Base-by-base conservation (phyloP, 441 rosid genomes). In the Erodium texanum region DNA sequence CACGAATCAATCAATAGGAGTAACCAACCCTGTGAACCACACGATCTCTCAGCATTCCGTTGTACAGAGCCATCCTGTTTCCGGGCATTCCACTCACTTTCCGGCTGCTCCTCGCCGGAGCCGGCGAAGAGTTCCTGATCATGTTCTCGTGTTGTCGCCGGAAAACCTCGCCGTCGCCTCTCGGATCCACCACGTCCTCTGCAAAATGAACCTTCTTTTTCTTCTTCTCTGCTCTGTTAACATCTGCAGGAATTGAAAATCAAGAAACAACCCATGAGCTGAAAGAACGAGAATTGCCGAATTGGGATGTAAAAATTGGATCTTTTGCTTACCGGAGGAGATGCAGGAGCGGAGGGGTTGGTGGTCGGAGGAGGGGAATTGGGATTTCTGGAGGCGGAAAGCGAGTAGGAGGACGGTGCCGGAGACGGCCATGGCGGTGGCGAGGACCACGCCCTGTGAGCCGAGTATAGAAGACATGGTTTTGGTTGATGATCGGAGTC, bases 351-450 rank as follows among this genome's bases (percentile, higher is more conserved):
- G 76, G 0, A 74, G 80, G 36, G 62, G 63, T 54, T 62, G 74
- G 8, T 10, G 72, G 19, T 79, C 48, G 24, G 74, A 24, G 43
- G 16, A 58, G 7, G 66, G 66, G 50, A 50, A 61, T 22, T 71
- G 77, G 64, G 80, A 59, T 64, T 82, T 86, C 76, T 86, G 90
- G 65, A 81, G 84, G 71, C 86, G 85, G 32, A 84, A 36, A 68
- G 90, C 88, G 2, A 86, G 80, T 66, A 86, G 83, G 62, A 86
- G 76, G 52, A 86, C 79, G 24, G 90, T 84, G 71, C 90, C 88
- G 48, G 90, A 86, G 68, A 86, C 77, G 4, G 88, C 88, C 88
- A 86, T 84, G 79, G 88, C 88, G 0, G 88, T 84, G 68, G 88
- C 90, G 5, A 86, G 68, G 58, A 77, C 83, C 68, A 76, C 73